Evolutionary conservation across 306 rosid species (phyloP).

Genomic region (Begonia peltatifolia): DNA sequence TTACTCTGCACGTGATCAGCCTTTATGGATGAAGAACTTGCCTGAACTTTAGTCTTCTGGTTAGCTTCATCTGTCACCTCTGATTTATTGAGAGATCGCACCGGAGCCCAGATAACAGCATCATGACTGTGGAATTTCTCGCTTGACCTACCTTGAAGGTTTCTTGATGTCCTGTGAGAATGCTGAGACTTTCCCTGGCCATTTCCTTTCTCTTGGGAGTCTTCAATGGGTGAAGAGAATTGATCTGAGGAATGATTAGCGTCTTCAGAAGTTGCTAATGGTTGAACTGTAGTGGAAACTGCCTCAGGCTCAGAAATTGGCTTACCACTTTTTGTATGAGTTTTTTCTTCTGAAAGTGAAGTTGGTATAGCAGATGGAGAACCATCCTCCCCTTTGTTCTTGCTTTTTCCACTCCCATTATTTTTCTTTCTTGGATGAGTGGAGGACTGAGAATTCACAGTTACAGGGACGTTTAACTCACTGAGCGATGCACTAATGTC

Average conservation of each 20-base stretch:
- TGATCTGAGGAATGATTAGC: constrained; percentile 35
- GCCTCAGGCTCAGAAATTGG: constrained; percentile 30
- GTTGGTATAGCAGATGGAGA: constrained; percentile 19
- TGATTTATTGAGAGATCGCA: constrained; percentile 46
- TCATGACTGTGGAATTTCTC: constrained; percentile 53
- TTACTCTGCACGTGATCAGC: constrained; percentile 44
- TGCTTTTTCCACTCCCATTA: constrained; percentile 46
- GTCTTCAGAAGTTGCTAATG: constrained; percentile 25
- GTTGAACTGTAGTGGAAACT: constrained; percentile 35
- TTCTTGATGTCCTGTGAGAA: constrained; percentile 53
- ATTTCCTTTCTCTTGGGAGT: constrained; percentile 37
- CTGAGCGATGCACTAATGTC: constrained; percentile 23
- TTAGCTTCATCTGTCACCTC: constrained; percentile 38
- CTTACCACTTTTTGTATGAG: constrained; percentile 28
- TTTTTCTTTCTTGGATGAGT: constrained; percentile 49
- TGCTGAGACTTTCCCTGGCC: constrained; percentile 70
- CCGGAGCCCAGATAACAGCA: constrained; percentile 90
- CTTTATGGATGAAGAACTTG: constrained; percentile 29
- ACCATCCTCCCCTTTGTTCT: constrained; percentile 42
- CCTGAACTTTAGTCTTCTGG: constrained; percentile 34
- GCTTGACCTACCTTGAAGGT: constrained; percentile 38
- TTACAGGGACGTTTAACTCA: constrained; percentile 20
- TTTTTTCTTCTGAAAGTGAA: constrained; percentile 29
- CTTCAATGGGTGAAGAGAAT: constrained; percentile 32
- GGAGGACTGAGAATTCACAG: constrained; percentile 32